Percentiles rank a stretch among this genome's conserved stretches.
Conservation (phyloP, 2,329 filamentous ascomycete genomes). For the Pezicula neosporulosa region DNA sequence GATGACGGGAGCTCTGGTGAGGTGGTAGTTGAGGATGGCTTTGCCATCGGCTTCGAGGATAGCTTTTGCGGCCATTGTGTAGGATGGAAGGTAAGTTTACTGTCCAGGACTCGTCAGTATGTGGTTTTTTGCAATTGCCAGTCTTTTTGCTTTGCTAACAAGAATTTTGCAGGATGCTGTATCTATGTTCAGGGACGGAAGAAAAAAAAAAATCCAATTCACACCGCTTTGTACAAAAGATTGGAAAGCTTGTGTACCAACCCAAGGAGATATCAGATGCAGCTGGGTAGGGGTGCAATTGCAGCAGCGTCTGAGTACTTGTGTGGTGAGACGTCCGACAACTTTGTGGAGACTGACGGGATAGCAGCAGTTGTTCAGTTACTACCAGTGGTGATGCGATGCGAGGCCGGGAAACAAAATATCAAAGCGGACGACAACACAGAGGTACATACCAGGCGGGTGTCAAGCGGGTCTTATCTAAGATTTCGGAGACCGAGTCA, state of each 20-base stretch:
- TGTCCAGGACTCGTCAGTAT: constrained; percentile 14
- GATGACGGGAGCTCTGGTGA: constrained; percentile 94
- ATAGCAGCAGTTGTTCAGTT: background rate
- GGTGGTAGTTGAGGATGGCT: constrained; percentile 99
- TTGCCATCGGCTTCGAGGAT: constrained; percentile 99
- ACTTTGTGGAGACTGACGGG: background rate
- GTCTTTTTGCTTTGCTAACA: constrained; percentile 8
- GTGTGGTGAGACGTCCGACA: background rate
- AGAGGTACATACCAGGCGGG: background rate
- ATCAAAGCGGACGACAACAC: background rate
- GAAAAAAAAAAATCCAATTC: no score
- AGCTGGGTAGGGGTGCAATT: background rate
- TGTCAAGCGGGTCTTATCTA: background rate
- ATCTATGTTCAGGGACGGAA: background rate
- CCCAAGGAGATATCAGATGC: background rate
- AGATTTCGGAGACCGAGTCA: no score
- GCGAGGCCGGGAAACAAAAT: background rate
- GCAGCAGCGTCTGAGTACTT: background rate
- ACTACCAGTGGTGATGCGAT: background rate
- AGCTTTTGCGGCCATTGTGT: constrained; percentile 88
- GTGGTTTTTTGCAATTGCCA: background rate
- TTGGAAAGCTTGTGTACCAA: background rate
- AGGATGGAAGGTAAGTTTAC: constrained; percentile 19
- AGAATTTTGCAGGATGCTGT: background rate
- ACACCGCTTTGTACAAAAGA: background rate